Evolutionary conservation across 2,329 filamentous ascomycete genomes (phyloP).

Genomic region (Neonectria magnoliae): DNA sequence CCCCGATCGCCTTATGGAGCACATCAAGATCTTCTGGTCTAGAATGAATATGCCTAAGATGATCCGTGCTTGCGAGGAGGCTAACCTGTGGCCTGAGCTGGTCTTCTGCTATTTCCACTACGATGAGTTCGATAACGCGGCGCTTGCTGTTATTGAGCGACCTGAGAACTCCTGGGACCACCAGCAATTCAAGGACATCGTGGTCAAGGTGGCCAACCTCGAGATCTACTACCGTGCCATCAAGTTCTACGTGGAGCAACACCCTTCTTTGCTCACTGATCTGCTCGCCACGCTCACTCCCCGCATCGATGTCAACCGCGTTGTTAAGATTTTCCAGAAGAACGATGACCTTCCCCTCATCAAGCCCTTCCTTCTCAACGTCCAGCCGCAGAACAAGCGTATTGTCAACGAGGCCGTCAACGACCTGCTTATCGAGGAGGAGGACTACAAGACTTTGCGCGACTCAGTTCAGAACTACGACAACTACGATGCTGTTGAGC

Average conservation of each 20-base stretch:
- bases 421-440: constrained; percentile 96
- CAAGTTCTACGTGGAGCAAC: constrained; percentile 97
- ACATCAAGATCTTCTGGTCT: constrained; percentile 98
- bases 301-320: constrained; percentile 96
- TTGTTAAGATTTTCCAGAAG: constrained; percentile 99
- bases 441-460: constrained; percentile 97
- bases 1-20: constrained; percentile 96
- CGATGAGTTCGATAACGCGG: constrained; percentile 97
- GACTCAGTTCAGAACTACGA: constrained; percentile 99
- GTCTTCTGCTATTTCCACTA: constrained; percentile 99
- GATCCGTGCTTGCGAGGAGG: constrained; percentile 92
- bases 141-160: constrained; percentile 96
- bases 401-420: constrained; percentile 98
- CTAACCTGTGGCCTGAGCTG: constrained; percentile 95
- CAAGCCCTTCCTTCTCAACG: constrained; percentile 97
- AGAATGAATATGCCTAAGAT: constrained; percentile 98
- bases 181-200: constrained; percentile 98
- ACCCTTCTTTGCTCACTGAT: constrained; percentile 95
- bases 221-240: constrained; percentile 99
- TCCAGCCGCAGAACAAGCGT: constrained; percentile 97
- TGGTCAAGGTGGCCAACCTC: constrained; percentile 96
- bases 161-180: constrained; percentile 99
- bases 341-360: constrained; percentile 98
- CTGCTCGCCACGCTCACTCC: constrained; percentile 90
- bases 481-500: constrained; percentile 95